phyloP scores from a whole-genome alignment of 2,329 filamentous ascomycete genomes.

The Colletotrichum orbiculare region DNA sequence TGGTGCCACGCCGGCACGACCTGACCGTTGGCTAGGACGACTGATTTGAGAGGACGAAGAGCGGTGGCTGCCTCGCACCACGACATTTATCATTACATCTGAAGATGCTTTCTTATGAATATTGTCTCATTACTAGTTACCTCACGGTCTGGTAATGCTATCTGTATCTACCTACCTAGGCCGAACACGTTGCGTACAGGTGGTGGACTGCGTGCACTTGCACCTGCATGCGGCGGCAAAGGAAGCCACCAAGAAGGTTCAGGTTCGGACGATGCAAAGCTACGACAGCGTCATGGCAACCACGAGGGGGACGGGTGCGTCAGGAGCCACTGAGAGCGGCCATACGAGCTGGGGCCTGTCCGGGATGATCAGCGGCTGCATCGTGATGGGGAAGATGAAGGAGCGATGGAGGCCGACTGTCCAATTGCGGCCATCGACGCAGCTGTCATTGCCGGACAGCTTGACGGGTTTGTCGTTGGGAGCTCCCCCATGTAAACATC shows the following conservation, averaged over 20 bases:
- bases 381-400: constrained; percentile 20
- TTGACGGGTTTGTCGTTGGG: constrained; percentile 12
- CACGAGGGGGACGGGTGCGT: constrained; percentile 26
- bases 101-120: too few relatives aligned
- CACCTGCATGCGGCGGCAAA: constrained; percentile 29
- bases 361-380: constrained; percentile 20
- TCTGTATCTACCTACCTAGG: background rate
- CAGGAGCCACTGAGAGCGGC: constrained; percentile 11
- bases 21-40: too few relatives aligned
- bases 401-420: constrained; percentile 7
- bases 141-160: too few relatives aligned
- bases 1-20: constrained; percentile 7
- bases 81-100: too few relatives aligned
- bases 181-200: constrained; percentile 30
- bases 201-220: constrained; percentile 19
- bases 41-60: too few relatives aligned
- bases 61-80: too few relatives aligned
- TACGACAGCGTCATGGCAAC: constrained; percentile 37
- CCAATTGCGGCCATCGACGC: constrained; percentile 17
- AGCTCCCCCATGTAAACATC: constrained; percentile 28
- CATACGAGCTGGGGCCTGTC: background rate
- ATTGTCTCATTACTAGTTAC: too few relatives aligned
- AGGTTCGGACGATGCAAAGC: constrained; percentile 26
- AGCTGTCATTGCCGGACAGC: constrained; percentile 10
- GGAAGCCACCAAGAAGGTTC: background rate